Base-by-base conservation (phyloP, 2,329 filamentous ascomycete species). In the Diaporthe destruens region DNA sequence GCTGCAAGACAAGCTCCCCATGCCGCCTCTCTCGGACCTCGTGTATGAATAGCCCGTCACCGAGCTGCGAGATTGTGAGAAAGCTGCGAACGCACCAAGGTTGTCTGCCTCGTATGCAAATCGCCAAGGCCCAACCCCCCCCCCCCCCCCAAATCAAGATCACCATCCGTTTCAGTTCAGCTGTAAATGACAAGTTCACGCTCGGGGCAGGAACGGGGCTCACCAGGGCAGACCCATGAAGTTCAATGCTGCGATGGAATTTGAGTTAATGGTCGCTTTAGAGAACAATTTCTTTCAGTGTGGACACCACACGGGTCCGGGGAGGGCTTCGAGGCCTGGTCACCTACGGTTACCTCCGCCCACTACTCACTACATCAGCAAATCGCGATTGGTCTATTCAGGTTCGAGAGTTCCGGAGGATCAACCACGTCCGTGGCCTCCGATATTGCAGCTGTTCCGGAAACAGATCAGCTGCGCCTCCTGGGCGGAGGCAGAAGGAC, bases 301-400 rank as follows among this genome's bases (percentile, higher is more conserved):
- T 51, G 32, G 61, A 36, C 44, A 23, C 44, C 20, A 65, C 42
- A 32, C 29, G 20, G 32, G n/a, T 20, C 23, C 57, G 12, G 36
- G n/a, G 44, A 36, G 20, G 20, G 61, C 61, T 65, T 51, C 29
- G 29, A 51, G 51, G 29, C 44, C 29, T 36, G n/a, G 29, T 51
- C 61, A 36, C 61, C 61, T 47, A 51, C 61, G 61, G 44, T 36
- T 51, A 51, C 61, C 44, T 65, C 61, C 61, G 44, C 61, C 42
- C 29, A 23, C 61, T 36, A 18, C 61, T 32, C 61, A 65, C 59
- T 20, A 65, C 44, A 25, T 34, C 44, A 65, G 20, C 44, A 65
- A 25, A 51, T 65, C 44, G 61, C 61, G 44, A 65, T 65, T 65
- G 61, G 61, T 47, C 51, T 65, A 29, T 36, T 65, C 20, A 36